Evolutionary conservation across 768 basidiomycete genomes (phyloP), one percentile per base, ranked within the genome.

Genomic region (Brasilioporus rufonigricans): DNA sequence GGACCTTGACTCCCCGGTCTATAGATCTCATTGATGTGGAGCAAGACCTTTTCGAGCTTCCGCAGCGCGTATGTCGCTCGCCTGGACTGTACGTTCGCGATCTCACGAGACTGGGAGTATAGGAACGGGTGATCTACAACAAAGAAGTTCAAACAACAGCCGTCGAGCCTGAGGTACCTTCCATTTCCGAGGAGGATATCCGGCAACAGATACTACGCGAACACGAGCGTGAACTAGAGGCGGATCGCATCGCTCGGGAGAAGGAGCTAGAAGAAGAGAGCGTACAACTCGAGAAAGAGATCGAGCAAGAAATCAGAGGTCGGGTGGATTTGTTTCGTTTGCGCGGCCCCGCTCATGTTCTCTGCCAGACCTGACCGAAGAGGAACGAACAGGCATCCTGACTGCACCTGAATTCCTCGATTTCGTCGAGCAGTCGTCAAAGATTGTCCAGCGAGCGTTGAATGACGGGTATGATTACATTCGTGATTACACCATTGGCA

Each of bases 391-490:
- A 1, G 85, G 83, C 59, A 91, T 98, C 48, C 78, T 93, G 58
- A 75, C 85, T n/a, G 89, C 89, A 9, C 91, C 94, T 0, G 93
- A 94, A 65, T 98, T 98, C 69, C 73, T 91, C 16, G 89, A 93
- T 59, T 99, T 99, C 69, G 86, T 99, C 16, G 93, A 97, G 67
- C 85, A 89, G 62, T 95, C 93, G 10, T 93, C 91, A 21, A 96
- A 96, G 74, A 93, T 98, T 44, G 84, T 98, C 12, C 93, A 98
- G 69, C 80, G 97, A 47, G 97, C 96, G 21, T 73, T 98, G 57
- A 97, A 91, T 65, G 97, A 98, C 64, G 84, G 84, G 26, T 99
- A 99, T 70, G 97, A 99, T 70, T 98, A 98, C 64, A 92, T 93
- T 61, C 86, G 90, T 32, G 97, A 99, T 73, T 99, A 99, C 67